Conservation (phyloP, 768 basidiomycete genomes). For the Rhodotorula taiwanensis region DNA sequence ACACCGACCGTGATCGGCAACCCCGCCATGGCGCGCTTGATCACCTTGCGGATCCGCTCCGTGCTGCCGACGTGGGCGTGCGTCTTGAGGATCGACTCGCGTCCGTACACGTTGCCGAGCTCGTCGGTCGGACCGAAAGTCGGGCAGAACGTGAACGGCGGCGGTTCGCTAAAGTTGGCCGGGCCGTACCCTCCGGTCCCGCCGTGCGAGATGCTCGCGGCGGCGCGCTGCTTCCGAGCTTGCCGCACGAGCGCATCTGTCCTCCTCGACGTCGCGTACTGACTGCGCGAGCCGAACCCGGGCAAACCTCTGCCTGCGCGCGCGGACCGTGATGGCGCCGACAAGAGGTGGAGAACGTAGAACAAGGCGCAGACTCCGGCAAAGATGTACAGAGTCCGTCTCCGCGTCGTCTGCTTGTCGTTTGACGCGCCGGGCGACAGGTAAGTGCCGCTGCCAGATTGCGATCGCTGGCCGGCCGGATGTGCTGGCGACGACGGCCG, state of each 20-base stretch:
- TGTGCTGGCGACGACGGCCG: constrained; percentile 2
- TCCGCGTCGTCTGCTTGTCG: constrained; percentile 3
- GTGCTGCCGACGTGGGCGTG: constrained; percentile 36
- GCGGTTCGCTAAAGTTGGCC: constrained; percentile 44
- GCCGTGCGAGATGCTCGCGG: constrained; percentile 30
- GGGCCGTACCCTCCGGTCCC: constrained; percentile 37
- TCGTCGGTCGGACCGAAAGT: constrained; percentile 74
- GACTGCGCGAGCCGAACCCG: constrained; percentile 34
- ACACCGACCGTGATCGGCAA: constrained; percentile 41
- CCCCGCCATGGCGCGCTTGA: constrained; percentile 42
- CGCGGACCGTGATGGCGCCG: constrained; percentile 9
- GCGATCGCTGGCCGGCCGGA: neutral
- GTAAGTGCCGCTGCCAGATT: constrained; percentile 4
- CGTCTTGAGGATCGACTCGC: constrained; percentile 55
- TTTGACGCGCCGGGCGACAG: constrained; percentile 1
- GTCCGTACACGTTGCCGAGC: constrained; percentile 70
- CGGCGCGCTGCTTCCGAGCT: constrained; percentile 33
- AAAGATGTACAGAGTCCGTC: constrained; percentile 33
- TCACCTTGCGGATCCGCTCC: constrained; percentile 38
- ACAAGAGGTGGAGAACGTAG: constrained; percentile 39
- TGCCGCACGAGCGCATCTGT: constrained; percentile 36
- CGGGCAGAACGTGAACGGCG: constrained; percentile 89
- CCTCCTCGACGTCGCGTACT: constrained; percentile 28
- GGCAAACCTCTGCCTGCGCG: constrained; percentile 33
- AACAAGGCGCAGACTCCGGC: constrained; percentile 32